phyloP scores from a whole-genome alignment of 2,329 filamentous ascomycete species.

The Sporothrix schenckii region DNA sequence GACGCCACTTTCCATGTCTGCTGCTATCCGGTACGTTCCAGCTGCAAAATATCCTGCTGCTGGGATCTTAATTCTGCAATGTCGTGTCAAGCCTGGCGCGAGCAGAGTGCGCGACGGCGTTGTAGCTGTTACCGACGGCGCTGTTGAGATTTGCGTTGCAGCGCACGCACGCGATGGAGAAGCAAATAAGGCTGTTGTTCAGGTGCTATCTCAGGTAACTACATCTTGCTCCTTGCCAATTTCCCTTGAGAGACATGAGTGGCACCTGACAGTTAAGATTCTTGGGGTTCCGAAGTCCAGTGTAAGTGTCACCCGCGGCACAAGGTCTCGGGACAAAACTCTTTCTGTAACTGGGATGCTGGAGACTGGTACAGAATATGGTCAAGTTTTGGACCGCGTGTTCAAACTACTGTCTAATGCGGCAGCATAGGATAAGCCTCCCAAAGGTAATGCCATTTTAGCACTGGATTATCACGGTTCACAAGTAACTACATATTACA shows the following conservation, averaged over 20 bases:
- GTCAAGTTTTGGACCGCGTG: constrained; percentile 30
- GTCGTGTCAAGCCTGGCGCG: constrained; percentile 68
- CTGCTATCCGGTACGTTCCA: constrained; percentile 51
- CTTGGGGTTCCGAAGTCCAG: constrained; percentile 66
- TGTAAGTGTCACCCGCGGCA: constrained; percentile 63
- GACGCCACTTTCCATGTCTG: not conserved
- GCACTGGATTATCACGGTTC: too few species aligned
- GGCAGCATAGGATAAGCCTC: not conserved
- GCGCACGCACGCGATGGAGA: constrained; percentile 68
- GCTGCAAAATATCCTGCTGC: constrained; percentile 51
- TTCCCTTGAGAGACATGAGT: not conserved
- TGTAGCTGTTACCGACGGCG: constrained; percentile 56
- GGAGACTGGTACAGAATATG: constrained; percentile 26
- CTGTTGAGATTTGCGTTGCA: constrained; percentile 66
- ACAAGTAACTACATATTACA: too few species aligned
- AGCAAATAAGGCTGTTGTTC: constrained; percentile 67
- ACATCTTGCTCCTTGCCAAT: not conserved
- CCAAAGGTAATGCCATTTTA: too few species aligned
- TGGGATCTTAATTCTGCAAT: constrained; percentile 61
- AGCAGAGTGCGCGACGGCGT: constrained; percentile 65
- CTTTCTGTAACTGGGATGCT: constrained; percentile 48
- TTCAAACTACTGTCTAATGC: constrained; percentile 29
- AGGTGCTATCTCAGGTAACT: constrained; percentile 62
- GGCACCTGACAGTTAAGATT: constrained; percentile 46
- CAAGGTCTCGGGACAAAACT: constrained; percentile 67